Conservation (phyloP, 139 green algal genomes). For the Chara braunii region DNA sequence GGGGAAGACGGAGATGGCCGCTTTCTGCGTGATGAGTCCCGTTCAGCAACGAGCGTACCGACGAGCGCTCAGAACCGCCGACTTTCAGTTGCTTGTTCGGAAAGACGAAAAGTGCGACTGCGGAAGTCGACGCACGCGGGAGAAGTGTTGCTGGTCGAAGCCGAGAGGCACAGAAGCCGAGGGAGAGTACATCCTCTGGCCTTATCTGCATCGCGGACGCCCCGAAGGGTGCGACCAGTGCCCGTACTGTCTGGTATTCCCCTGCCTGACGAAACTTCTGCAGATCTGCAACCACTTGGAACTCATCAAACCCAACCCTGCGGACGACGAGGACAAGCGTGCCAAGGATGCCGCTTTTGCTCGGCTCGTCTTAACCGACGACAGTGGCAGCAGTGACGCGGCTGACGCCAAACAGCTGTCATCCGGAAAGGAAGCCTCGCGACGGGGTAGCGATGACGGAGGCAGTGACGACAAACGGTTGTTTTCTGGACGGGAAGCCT, state of each 20-base stretch:
- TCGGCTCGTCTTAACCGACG: constrained; percentile 52
- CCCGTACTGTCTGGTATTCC: constrained; percentile 59
- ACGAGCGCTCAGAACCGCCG: constrained; percentile 44
- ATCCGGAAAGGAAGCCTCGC: too few relatives aligned
- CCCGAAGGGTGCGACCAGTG: constrained; percentile 40
- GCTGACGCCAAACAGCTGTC: too few relatives aligned
- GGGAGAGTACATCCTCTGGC: constrained; percentile 54
- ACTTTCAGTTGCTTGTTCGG: constrained; percentile 51
- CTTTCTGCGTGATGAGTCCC: constrained; percentile 59
- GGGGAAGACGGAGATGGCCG: constrained; percentile 60
- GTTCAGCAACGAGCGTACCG: constrained; percentile 57
- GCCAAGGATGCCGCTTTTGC: constrained; percentile 43
- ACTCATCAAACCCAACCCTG: constrained; percentile 51
- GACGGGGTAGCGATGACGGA: too few relatives aligned
- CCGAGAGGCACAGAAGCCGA: too few relatives aligned
- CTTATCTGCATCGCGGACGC: constrained; percentile 28
- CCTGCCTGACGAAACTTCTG: constrained; percentile 39
- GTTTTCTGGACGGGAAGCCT: too few relatives aligned
- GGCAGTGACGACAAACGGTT: too few relatives aligned
- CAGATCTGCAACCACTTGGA: constrained; percentile 68
- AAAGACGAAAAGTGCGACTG: constrained; percentile 21
- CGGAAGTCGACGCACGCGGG: not conserved
- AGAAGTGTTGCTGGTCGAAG: constrained; percentile 49
- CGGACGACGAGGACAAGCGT: constrained; percentile 12
- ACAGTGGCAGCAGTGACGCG: too few relatives aligned